phyloP scores from a whole-genome alignment of 805 yeast genomes.

The Hermanozyma aechmeae region DNA sequence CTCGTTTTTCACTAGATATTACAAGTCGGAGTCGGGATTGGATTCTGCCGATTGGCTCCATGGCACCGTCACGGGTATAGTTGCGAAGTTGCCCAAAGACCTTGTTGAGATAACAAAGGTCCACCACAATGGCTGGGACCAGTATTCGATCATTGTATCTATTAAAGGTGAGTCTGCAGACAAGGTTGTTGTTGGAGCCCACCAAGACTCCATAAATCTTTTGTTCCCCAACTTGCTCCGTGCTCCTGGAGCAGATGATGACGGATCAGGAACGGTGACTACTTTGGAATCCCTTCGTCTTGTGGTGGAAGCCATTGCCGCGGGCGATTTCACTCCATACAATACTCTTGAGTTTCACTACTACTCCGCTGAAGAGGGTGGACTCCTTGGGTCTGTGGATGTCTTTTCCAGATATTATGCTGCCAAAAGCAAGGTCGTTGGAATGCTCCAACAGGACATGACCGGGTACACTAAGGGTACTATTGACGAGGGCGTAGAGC shows the following conservation, averaged over 20 bases:
- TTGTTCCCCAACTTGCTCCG: constrained; percentile 56
- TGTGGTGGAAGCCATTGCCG: constrained; percentile 29
- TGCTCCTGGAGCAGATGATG: constrained; percentile 95
- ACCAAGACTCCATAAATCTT: constrained; percentile 76
- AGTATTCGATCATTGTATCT: constrained; percentile 62
- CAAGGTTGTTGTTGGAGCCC: constrained; percentile 76
- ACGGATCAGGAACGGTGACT: constrained; percentile 82
- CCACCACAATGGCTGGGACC: constrained; percentile 65
- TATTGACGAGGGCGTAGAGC: constrained; percentile 41
- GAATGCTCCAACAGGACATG: constrained; percentile 94
- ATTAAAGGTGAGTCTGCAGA: constrained; percentile 43
- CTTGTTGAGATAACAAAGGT: constrained; percentile 36
- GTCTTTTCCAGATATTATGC: constrained; percentile 51
- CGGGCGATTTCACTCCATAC: constrained; percentile 39
- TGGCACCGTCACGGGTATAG: constrained; percentile 35
- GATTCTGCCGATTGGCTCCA: constrained; percentile 67
- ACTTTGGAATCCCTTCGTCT: constrained; percentile 67
- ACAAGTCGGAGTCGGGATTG: constrained; percentile 61
- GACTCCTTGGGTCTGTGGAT: constrained; percentile 77
- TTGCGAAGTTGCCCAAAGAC: constrained; percentile 10
- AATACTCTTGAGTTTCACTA: constrained; percentile 89
- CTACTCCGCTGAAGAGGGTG: constrained; percentile 94
- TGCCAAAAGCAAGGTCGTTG: constrained; percentile 46
- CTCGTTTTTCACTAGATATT: constrained; percentile 67
- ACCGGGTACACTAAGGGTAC: constrained; percentile 63